Conservation (phyloP, 164 flowering plant genomes). For the Aristolochia fimbriata region DNA sequence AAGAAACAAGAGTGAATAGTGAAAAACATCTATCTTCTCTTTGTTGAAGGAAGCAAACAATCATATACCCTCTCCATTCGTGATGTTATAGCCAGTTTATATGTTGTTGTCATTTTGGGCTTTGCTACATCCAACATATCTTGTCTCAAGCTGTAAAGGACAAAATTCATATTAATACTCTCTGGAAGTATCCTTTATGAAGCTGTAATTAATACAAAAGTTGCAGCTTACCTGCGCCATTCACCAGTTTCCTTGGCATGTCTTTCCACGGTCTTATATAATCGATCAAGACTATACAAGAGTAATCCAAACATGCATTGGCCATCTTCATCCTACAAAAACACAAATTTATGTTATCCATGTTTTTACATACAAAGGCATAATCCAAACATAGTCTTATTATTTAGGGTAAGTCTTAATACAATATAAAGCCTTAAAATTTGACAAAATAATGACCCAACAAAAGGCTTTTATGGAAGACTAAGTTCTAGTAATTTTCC, state of each 20-base stretch:
- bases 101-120: constrained; percentile 43
- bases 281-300: constrained; percentile 59
- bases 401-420: no score
- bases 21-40: constrained; percentile 14
- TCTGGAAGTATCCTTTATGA: background rate
- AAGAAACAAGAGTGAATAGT: background rate
- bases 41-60: constrained; percentile 67
- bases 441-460: no score
- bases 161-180: background rate
- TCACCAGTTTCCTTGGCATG: constrained; percentile 86
- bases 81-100: constrained; percentile 54
- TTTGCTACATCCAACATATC: constrained; percentile 72
- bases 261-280: constrained; percentile 61
- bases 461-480: no score
- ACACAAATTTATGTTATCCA: background rate
- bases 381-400: no score
- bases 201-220: background rate
- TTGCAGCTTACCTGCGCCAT: constrained; percentile 67
- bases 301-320: constrained; percentile 62
- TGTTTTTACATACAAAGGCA: no score
- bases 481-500: no score
- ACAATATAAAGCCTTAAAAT: no score
- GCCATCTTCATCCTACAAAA: constrained; percentile 66
- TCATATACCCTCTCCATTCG: constrained; percentile 72
- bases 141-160: constrained; percentile 55